Conservation (phyloP, 345 rosid species). For the Lepidium sativum region DNA sequence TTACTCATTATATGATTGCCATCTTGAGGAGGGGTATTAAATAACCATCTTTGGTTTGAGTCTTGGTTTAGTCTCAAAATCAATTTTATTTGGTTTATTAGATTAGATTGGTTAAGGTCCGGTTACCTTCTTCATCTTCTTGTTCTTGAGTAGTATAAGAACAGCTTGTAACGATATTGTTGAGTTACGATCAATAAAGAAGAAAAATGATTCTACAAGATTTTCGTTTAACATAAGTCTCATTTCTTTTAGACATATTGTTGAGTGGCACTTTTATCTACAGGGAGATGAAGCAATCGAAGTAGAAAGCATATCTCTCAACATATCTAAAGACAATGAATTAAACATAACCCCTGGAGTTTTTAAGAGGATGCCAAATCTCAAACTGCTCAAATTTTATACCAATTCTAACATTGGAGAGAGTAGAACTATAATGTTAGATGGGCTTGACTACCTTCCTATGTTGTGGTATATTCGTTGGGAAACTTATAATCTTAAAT, state of each 20-base stretch:
- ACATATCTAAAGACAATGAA: slow-evolving; percentile 9
- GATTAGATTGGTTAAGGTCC: too few species aligned
- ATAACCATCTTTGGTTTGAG: too few species aligned
- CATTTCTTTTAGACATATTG: not conserved
- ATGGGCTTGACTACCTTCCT: not conserved
- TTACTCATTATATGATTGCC: too few species aligned
- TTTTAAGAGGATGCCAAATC: slow-evolving; percentile 19
- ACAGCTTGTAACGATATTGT: too few species aligned
- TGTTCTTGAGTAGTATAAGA: too few species aligned
- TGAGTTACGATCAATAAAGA: too few species aligned
- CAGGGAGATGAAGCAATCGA: slow-evolving; percentile 14
- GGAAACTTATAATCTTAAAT: not conserved
- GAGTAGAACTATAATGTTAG: slow-evolving; percentile 8
- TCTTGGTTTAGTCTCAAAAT: too few species aligned
- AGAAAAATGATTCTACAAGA: too few species aligned
- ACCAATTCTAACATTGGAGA: not conserved
- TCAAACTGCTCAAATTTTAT: slow-evolving; percentile 10
- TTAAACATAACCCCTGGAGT: not conserved
- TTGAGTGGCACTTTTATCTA: not conserved
- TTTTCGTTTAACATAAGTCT: too few species aligned
- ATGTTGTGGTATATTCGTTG: not conserved
- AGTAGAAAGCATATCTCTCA: slow-evolving; percentile 20
- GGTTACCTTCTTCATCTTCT: too few species aligned
- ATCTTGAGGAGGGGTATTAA: too few species aligned
- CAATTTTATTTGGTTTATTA: too few species aligned